phyloP scores from a whole-genome alignment of 169 alveolate species.

The Plasmodium vivax region DNA sequence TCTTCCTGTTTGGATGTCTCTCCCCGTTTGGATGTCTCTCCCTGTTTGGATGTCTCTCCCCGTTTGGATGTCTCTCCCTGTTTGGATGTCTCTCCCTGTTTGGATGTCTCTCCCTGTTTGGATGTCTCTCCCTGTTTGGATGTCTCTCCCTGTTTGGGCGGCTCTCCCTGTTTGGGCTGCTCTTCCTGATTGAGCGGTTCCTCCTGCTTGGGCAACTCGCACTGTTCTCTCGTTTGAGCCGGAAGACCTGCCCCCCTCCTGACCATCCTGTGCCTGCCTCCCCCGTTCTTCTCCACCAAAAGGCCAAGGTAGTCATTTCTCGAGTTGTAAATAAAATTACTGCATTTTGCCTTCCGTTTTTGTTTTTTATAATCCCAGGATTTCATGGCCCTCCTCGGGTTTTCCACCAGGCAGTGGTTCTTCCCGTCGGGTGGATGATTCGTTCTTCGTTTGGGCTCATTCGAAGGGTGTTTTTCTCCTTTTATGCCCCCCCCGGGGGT shows the following conservation, averaged over 20 bases:
- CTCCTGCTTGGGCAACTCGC: background rate
- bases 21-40: no score
- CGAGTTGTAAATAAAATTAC: conserved; percentile 59
- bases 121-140: no score
- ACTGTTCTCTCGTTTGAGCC: background rate
- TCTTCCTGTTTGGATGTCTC: background rate
- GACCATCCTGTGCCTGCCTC: background rate
- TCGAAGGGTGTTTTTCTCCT: background rate
- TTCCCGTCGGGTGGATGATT: background rate
- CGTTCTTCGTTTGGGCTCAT: background rate
- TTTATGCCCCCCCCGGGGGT: background rate
- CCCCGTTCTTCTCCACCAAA: conserved; percentile 26
- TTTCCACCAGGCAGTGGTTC: background rate
- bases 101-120: no score
- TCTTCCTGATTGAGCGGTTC: background rate
- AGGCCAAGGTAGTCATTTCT: conserved; percentile 72
- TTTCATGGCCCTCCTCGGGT: conserved; percentile 10
- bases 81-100: no score
- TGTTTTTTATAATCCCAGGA: conserved; percentile 40
- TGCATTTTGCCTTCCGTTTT: conserved; percentile 11
- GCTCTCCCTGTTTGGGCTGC: background rate
- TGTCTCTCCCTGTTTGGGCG: no score
- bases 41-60: no score
- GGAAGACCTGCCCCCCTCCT: background rate
- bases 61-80: no score